Percentiles rank a stretch among this genome's conserved stretches.
Evolutionary conservation across 2,329 filamentous ascomycete genomes (phyloP).

Genomic region (Pseudocercospora fijiensis): DNA sequence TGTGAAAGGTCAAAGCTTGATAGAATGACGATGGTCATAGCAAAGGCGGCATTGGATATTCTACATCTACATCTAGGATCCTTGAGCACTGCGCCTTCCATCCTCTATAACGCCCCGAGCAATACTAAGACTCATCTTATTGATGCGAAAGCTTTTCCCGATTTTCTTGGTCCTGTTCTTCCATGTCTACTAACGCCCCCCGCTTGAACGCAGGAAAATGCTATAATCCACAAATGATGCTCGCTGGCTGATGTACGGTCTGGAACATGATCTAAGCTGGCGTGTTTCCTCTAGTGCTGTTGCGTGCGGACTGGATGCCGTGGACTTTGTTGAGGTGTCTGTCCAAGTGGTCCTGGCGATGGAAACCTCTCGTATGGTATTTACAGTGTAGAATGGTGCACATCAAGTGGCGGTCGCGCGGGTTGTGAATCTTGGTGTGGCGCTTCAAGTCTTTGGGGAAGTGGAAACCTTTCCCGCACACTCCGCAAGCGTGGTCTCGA

Average conservation of each 20-base stretch:
- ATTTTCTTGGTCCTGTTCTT: neutral
- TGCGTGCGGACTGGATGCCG: neutral
- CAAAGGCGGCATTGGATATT: neutral
- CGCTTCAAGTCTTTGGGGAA: conserved; percentile 11
- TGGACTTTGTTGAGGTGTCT: conserved; percentile 5
- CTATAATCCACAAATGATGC: neutral
- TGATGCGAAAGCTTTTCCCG: neutral
- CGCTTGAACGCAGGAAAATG: neutral
- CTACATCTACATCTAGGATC: neutral
- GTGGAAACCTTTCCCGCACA: conserved; percentile 3
- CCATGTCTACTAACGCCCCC: neutral
- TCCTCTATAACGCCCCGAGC: neutral
- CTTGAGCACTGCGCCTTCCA: neutral
- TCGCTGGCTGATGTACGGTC: neutral
- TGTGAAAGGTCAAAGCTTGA: neutral
- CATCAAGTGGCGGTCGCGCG: conserved; percentile 7
- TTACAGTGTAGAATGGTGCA: conserved; percentile 11
- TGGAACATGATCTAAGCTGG: neutral
- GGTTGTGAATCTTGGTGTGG: conserved; percentile 10
- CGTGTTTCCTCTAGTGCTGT: conserved; percentile 1
- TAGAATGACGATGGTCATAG: neutral
- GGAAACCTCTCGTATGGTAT: conserved; percentile 9
- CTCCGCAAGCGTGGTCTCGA: neutral
- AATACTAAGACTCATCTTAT: neutral
- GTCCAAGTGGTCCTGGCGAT: conserved; percentile 6